A percentile compares a stretch with the other conserved stretches of the same genome.
Conservation (phyloP, 257 asterid species). For the Henckelia pumila region DNA sequence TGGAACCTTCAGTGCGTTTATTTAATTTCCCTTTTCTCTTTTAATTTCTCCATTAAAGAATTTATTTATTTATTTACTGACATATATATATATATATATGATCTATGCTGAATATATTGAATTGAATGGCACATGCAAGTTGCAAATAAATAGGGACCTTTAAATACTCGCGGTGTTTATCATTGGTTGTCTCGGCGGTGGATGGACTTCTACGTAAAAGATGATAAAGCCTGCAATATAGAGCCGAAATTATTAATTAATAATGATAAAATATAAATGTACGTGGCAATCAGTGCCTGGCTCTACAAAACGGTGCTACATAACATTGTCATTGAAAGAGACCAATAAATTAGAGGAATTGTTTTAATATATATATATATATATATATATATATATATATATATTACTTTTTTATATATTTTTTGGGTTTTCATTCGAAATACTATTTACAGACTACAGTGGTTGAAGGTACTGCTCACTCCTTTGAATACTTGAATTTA, state of each 20-base stretch:
- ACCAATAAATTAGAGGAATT: not conserved
- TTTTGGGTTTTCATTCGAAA: not conserved
- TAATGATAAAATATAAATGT: not conserved
- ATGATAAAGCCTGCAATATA: constrained; percentile 17
- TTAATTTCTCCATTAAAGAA: too few species aligned
- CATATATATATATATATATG: too few species aligned
- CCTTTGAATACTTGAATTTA: too few species aligned
- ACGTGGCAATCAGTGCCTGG: constrained; percentile 45
- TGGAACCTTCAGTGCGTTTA: constrained; percentile 84
- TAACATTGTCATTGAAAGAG: not conserved
- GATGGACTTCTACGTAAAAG: constrained; percentile 25
- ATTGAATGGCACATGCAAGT: not conserved
- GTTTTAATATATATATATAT: too few species aligned
- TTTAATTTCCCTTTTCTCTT: not conserved
- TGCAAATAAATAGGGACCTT: constrained; percentile 16
- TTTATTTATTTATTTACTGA: too few species aligned
- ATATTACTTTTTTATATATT: not conserved
- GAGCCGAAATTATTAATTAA: not conserved
- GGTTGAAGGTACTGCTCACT: too few species aligned
- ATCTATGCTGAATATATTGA: too few species aligned
- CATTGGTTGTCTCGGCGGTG: constrained; percentile 58
- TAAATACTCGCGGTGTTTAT: constrained; percentile 21
- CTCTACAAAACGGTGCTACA: constrained; percentile 33
- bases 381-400: too few species aligned
- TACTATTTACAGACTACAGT: too few species aligned